phyloP scores from a whole-genome alignment of 768 basidiomycete genomes.

The Mycena indigotica region DNA sequence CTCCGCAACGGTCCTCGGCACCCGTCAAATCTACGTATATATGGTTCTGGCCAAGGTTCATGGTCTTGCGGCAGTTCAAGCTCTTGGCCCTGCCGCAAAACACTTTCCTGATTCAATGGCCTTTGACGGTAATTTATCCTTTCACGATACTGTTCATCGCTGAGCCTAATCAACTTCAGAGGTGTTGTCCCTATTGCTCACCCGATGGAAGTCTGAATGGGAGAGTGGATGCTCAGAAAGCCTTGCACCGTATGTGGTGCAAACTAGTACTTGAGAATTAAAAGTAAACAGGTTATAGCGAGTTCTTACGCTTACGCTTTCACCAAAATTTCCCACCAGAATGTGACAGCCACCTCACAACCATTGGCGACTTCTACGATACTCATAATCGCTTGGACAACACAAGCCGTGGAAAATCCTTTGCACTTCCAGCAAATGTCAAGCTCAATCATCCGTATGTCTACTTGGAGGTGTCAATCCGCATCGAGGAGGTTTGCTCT shows the following conservation, averaged over 20 bases:
- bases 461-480: not conserved
- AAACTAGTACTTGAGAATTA: too few species aligned
- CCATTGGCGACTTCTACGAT: slow-evolving; percentile 13
- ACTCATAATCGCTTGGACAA: slow-evolving; percentile 1
- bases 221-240: not conserved
- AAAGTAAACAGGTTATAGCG: too few species aligned
- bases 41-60: not conserved
- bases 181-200: not conserved
- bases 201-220: not conserved
- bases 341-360: slow-evolving; percentile 2
- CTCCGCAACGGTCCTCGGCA: not conserved
- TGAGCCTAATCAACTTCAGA: not conserved
- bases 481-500: not conserved
- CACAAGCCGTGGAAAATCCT: not conserved
- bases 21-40: not conserved
- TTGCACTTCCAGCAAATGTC: not conserved
- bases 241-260: not conserved
- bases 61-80: not conserved
- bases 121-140: not conserved
- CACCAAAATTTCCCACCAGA: not conserved
- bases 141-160: not conserved
- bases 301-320: not conserved
- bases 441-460: not conserved
- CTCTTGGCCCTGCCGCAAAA: not conserved
- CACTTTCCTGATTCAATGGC: not conserved